Conservation (phyloP, 352 stramenopile species). For the Stramenopiles sp. region DNA sequence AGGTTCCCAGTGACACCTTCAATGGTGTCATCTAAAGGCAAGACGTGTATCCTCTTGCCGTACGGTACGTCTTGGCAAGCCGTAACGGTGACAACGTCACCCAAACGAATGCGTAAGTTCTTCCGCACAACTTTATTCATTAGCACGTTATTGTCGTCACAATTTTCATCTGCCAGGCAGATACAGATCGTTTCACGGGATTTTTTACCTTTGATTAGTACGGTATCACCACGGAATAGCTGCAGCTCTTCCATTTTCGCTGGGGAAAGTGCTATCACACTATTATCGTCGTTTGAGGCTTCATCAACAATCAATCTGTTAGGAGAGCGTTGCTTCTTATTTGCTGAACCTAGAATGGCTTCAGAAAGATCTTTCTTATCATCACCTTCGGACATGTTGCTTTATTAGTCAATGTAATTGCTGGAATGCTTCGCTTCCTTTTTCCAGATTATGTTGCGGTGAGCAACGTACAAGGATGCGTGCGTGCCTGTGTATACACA, state of each 20-base stretch:
- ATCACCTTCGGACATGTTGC: too few species aligned
- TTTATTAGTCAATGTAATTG: too few species aligned
- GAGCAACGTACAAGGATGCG: too few species aligned
- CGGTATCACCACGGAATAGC: slow-evolving; percentile 94
- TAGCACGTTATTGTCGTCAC: slow-evolving; percentile 83
- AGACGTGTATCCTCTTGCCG: slow-evolving; percentile 92
- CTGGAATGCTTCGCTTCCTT: too few species aligned
- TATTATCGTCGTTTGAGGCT: slow-evolving; percentile 93
- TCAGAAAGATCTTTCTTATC: slow-evolving; percentile 9
- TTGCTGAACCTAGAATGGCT: slow-evolving; percentile 12
- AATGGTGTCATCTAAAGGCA: slow-evolving; percentile 97
- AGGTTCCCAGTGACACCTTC: slow-evolving; percentile 98
- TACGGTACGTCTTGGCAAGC: slow-evolving; percentile 87
- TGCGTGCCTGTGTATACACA: too few species aligned
- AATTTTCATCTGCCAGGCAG: slow-evolving; percentile 86
- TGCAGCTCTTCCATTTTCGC: slow-evolving; percentile 76
- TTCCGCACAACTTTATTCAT: slow-evolving; percentile 99
- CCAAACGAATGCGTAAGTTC: slow-evolving; percentile 88
- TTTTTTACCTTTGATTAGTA: slow-evolving; percentile 98
- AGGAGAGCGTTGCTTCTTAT: slow-evolving; percentile 76
- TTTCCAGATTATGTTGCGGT: too few species aligned
- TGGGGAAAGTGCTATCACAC: slow-evolving; percentile 37
- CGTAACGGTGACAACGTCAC: slow-evolving; percentile 90
- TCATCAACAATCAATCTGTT: slow-evolving; percentile 97
- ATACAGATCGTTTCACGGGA: slow-evolving; percentile 94